Percentiles rank a stretch among this genome's conserved stretches.
Conservation (phyloP, 768 basidiomycete species). For the Rhodosporidiobolus odoratus region DNA sequence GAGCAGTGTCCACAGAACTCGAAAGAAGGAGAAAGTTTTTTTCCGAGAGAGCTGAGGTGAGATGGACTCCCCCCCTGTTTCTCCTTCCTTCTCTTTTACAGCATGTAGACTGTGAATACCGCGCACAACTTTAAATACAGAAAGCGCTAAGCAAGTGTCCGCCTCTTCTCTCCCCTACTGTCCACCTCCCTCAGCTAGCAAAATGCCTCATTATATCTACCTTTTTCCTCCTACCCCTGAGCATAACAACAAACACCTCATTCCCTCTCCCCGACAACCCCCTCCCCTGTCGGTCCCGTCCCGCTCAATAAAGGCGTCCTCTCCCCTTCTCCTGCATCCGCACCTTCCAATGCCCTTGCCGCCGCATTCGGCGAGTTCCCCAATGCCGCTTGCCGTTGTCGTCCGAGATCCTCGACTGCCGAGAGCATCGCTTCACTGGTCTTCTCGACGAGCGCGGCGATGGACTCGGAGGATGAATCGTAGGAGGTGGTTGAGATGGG, state of each 20-base stretch:
- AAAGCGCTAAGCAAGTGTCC: neutral
- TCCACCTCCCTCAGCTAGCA: neutral
- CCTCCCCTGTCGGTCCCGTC: neutral
- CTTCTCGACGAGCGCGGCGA: slow-evolving; percentile 59
- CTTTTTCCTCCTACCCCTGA: neutral
- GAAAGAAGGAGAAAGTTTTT: no score
- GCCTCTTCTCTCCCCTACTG: neutral
- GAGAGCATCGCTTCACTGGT: slow-evolving; percentile 75
- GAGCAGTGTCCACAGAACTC: no score
- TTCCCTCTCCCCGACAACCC: neutral
- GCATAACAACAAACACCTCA: no score
- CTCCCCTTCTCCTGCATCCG: neutral
- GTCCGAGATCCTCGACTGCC: slow-evolving; percentile 62
- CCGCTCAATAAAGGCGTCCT: neutral
- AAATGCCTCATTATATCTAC: neutral
- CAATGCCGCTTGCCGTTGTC: slow-evolving; percentile 6
- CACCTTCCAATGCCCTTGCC: neutral
- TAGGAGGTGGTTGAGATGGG: slow-evolving; percentile 72
- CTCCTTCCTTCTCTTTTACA: no score
- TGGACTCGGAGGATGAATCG: slow-evolving; percentile 58
- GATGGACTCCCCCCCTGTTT: no score
- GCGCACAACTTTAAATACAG: neutral
- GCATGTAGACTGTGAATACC: no score
- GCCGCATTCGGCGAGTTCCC: neutral
- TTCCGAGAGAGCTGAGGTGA: no score